Conservation (phyloP, 2,329 filamentous ascomycete species). For the Epichloe hybrida region DNA sequence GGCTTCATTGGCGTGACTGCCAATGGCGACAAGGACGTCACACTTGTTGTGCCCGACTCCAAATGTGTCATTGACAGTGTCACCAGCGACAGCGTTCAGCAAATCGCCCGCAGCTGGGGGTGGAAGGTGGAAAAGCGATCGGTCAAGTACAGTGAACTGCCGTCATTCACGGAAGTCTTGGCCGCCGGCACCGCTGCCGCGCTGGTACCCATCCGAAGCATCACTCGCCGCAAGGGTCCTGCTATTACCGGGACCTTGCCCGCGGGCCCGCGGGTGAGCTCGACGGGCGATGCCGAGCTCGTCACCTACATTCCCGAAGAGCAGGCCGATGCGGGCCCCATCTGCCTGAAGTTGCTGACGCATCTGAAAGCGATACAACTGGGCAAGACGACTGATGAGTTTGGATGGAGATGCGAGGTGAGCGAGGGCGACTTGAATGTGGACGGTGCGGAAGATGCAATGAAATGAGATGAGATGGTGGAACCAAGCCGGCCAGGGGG, state of each 20-base stretch:
- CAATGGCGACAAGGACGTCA: conserved; percentile 43
- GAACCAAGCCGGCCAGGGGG: background rate
- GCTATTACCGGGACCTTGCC: conserved; percentile 10
- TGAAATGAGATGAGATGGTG: background rate
- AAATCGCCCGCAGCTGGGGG: conserved; percentile 64
- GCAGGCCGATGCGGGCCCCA: conserved; percentile 57
- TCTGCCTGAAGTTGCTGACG: conserved; percentile 57
- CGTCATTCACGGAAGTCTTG: conserved; percentile 57
- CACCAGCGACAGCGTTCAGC: conserved; percentile 64
- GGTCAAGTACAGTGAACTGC: conserved; percentile 49
- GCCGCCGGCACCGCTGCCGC: conserved; percentile 86
- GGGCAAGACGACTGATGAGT: conserved; percentile 62
- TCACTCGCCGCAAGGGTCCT: conserved; percentile 48
- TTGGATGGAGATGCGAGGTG: conserved; percentile 54
- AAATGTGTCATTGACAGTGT: conserved; percentile 79
- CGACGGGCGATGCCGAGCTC: conserved; percentile 28
- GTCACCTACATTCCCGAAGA: conserved; percentile 40
- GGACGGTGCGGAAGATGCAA: conserved; percentile 7
- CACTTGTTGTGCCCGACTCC: conserved; percentile 76
- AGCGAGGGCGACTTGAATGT: conserved; percentile 31
- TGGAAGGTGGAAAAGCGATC: conserved; percentile 71
- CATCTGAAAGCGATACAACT: conserved; percentile 77
- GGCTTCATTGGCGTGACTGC: conserved; percentile 75
- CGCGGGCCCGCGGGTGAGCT: conserved; percentile 26
- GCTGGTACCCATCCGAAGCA: conserved; percentile 81